phyloP scores from a whole-genome alignment of 1,139 yeast species.

The Nakaseomyces glabratus region DNA sequence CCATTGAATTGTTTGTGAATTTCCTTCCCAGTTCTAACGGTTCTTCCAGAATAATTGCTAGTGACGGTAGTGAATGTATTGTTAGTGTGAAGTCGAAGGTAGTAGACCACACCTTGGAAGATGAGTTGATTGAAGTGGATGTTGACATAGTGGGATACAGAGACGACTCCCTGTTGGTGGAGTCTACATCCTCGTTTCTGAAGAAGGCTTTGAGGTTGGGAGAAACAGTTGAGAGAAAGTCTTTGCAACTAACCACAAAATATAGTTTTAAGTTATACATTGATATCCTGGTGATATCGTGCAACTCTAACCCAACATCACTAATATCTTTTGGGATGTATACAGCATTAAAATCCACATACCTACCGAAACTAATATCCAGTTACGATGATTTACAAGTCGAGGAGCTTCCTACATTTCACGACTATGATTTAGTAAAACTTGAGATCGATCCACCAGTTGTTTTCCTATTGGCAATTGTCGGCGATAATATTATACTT shows the following conservation, averaged over 20 bases:
- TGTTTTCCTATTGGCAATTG: slow-evolving; percentile 62
- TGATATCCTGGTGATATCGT: slow-evolving; percentile 70
- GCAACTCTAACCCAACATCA: slow-evolving; percentile 64
- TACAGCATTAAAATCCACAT: slow-evolving; percentile 70
- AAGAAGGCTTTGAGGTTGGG: slow-evolving; percentile 31
- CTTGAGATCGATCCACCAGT: slow-evolving; percentile 59
- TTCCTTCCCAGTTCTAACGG: slow-evolving; percentile 86
- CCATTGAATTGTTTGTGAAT: slow-evolving; percentile 72
- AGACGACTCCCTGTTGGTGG: slow-evolving; percentile 58
- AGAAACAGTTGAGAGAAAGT: slow-evolving; percentile 32
- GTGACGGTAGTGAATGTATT: slow-evolving; percentile 89
- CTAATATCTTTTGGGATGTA: slow-evolving; percentile 70
- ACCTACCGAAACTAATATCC: slow-evolving; percentile 64
- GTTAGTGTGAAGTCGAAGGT: slow-evolving; percentile 85
- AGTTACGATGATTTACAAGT: slow-evolving; percentile 44
- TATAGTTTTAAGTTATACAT: slow-evolving; percentile 69
- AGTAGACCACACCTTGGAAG: slow-evolving; percentile 39
- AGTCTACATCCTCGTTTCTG: slow-evolving; percentile 47
- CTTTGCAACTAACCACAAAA: slow-evolving; percentile 56
- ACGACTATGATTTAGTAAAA: slow-evolving; percentile 71
- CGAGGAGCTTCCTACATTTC: slow-evolving; percentile 85
- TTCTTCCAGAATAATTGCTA: slow-evolving; percentile 72
- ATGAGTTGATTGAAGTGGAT: slow-evolving; percentile 57
- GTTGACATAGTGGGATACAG: slow-evolving; percentile 66
- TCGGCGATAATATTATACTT: slow-evolving; percentile 54